phyloP scores from a whole-genome alignment of 345 rosid genomes.

The Pseudoturritis turrita region DNA sequence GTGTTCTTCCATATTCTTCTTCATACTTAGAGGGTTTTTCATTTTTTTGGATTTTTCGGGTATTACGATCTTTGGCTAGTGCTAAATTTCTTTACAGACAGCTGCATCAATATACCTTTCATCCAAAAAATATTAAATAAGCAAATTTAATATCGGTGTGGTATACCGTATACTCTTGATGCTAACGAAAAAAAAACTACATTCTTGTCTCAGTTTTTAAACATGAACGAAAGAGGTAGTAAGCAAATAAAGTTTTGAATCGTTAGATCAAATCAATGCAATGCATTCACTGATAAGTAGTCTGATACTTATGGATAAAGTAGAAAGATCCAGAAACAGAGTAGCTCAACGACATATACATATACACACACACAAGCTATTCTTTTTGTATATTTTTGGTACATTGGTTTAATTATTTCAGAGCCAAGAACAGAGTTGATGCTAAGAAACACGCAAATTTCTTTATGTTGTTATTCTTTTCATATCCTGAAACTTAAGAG shows the following conservation, averaged over 20 bases:
- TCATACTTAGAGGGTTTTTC: no score
- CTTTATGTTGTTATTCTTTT: background rate
- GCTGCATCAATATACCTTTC: no score
- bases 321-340: background rate
- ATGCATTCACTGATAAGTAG: background rate
- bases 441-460: background rate
- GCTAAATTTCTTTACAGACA: no score
- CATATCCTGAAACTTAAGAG: constrained; percentile 29
- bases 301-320: background rate
- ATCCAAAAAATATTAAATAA: no score
- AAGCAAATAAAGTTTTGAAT: background rate
- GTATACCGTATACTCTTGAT: background rate
- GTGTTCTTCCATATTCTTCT: no score
- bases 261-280: background rate
- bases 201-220: background rate
- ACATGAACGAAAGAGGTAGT: background rate
- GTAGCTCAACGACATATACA: background rate
- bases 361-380: background rate
- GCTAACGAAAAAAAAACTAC: background rate
- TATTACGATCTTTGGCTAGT: no score
- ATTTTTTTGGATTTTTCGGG: no score
- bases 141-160: background rate
- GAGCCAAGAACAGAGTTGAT: background rate
- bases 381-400: background rate
- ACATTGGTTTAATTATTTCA: background rate